Evolutionary conservation across 352 stramenopile species (phyloP).

Genomic region (Labyrinthula sp.): DNA sequence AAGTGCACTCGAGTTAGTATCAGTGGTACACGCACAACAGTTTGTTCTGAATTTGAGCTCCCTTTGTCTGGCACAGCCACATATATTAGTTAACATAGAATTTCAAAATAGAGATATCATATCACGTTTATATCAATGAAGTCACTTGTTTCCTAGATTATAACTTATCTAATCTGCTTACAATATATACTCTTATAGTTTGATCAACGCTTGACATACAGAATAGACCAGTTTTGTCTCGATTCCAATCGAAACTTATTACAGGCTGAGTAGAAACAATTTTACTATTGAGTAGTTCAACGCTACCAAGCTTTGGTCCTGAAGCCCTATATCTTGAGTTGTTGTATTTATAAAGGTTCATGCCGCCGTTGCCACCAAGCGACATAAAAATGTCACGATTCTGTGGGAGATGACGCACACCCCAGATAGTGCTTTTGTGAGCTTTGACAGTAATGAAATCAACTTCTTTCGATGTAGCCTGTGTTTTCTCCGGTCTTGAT

Average conservation of each 20-base stretch:
- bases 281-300: slow-evolving; percentile 79
- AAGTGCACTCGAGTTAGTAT: no score
- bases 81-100: no score
- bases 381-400: slow-evolving; percentile 88
- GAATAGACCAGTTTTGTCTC: slow-evolving; percentile 72
- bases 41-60: no score
- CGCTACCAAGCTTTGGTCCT: slow-evolving; percentile 54
- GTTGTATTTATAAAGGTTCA: slow-evolving; percentile 86
- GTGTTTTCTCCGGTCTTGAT: no score
- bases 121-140: no score
- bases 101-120: no score
- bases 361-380: slow-evolving; percentile 74
- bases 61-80: no score
- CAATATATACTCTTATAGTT: slow-evolving; percentile 74
- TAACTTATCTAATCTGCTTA: slow-evolving; percentile 82
- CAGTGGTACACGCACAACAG: no score
- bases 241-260: slow-evolving; percentile 80
- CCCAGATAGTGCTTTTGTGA: slow-evolving; percentile 84
- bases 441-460: slow-evolving; percentile 62
- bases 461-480: slow-evolving; percentile 67
- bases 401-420: slow-evolving; percentile 71
- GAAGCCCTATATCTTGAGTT: neutral
- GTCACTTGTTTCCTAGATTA: slow-evolving; percentile 40
- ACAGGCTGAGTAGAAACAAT: slow-evolving; percentile 81
- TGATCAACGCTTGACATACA: slow-evolving; percentile 74